phyloP scores from a whole-genome alignment of 2,329 filamentous ascomycete species.

The Chrysosphaeria jannelii region DNA sequence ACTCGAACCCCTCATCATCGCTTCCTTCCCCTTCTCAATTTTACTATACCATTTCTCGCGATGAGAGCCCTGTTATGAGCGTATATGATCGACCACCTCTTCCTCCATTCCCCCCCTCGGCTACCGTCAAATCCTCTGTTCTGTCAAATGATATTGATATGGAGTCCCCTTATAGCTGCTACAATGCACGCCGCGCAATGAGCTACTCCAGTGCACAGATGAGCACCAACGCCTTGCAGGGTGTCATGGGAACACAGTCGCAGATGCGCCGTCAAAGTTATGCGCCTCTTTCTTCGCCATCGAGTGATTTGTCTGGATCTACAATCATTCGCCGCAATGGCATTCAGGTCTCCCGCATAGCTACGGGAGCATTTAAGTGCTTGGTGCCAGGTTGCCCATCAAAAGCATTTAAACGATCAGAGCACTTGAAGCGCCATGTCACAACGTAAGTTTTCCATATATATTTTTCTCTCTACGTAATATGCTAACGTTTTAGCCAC shows the following conservation, averaged over 20 bases:
- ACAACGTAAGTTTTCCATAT: constrained; percentile 13
- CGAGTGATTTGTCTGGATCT: background rate
- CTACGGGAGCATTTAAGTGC: constrained; percentile 11
- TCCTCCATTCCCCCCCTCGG: constrained; percentile 4
- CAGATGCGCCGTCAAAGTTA: constrained; percentile 1
- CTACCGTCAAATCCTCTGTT: constrained; percentile 4
- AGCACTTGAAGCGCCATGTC: constrained; percentile 24
- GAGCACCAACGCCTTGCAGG: constrained; percentile 2
- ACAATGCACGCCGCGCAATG: constrained; percentile 1
- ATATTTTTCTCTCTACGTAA: background rate
- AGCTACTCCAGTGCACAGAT: constrained; percentile 3
- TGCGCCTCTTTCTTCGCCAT: background rate
- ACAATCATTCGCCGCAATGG: constrained; percentile 4
- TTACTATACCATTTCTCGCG: constrained; percentile 2
- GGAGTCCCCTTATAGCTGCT: constrained; percentile 1
- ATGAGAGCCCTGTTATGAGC: constrained; percentile 4
- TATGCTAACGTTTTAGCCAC: constrained; percentile 1
- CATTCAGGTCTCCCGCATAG: constrained; percentile 6
- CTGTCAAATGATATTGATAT: constrained; percentile 2
- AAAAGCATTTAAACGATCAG: constrained; percentile 19
- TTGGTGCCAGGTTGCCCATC: constrained; percentile 14
- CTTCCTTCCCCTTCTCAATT: constrained; percentile 5
- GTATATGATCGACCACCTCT: constrained; percentile 7
- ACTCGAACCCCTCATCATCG: constrained; percentile 2
- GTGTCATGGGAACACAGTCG: constrained; percentile 1